Evolutionary conservation across 768 basidiomycete genomes (phyloP).

Genomic region (Tricholomella constricta): DNA sequence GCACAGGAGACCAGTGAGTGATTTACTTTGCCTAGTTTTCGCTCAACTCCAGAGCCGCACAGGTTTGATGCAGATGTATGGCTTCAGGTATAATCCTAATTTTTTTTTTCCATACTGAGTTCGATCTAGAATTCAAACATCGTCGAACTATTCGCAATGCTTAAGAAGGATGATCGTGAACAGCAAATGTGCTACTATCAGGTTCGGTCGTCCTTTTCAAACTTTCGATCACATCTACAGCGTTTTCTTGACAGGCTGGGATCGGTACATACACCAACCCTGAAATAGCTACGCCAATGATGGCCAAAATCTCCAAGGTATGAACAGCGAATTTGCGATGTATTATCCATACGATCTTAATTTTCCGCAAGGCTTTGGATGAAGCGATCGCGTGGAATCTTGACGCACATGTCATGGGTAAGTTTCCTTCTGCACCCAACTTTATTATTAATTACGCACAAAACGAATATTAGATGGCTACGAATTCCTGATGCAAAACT

Average conservation of each 20-base stretch:
- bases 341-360: neutral
- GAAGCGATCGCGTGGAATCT: constrained; percentile 49
- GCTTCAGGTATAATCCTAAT: neutral
- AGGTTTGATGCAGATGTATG: constrained; percentile 44
- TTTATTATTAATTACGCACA: neutral
- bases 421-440: neutral
- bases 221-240: too few species aligned
- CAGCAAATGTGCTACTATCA: constrained; percentile 62
- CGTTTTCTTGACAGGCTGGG: constrained; percentile 39
- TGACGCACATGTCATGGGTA: constrained; percentile 53
- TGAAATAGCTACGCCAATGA: constrained; percentile 44
- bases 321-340: neutral
- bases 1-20: constrained; percentile 47
- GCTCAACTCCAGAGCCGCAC: neutral
- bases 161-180: constrained; percentile 51
- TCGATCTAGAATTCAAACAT: constrained; percentile 49
- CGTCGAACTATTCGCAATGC: constrained; percentile 48
- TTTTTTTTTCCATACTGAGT: neutral
- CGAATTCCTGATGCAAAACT: constrained; percentile 61
- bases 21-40: neutral
- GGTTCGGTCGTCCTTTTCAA: constrained; percentile 23
- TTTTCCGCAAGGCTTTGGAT: constrained; percentile 35
- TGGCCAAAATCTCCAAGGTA: constrained; percentile 45
- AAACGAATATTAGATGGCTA: constrained; percentile 43
- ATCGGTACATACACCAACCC: constrained; percentile 55